These are phyloP conservation scores for Plasmodium billcollinsi DNA, from an alignment of 169 alveolate genomes.

Conservation along the genomic window DNA sequence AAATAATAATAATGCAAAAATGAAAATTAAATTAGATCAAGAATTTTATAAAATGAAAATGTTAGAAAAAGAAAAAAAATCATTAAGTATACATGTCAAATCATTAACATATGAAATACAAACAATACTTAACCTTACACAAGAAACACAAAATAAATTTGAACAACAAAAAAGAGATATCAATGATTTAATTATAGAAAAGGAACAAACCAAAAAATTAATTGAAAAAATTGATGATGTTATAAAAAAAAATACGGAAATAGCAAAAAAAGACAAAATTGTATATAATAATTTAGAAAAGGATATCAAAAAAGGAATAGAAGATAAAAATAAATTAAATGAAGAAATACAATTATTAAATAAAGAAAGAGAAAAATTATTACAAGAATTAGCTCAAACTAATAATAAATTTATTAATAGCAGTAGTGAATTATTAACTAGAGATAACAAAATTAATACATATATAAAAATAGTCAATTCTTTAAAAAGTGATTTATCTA, in stretches of 20 bases:
- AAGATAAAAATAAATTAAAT: constrained; percentile 63
- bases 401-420: constrained; percentile 16
- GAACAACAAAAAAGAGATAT: constrained; percentile 70
- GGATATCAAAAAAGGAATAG: constrained; percentile 49
- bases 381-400: constrained; percentile 27
- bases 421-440: constrained; percentile 26
- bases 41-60: constrained; percentile 59
- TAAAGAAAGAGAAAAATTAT: constrained; percentile 50
- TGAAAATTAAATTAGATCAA: constrained; percentile 68
- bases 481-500: constrained; percentile 54
- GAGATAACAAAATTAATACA: constrained; percentile 53
- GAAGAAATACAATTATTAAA: constrained; percentile 60
- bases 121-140: constrained; percentile 38
- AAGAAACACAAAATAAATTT: constrained; percentile 26
- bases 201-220: constrained; percentile 69
- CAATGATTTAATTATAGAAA: constrained; percentile 57
- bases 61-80: constrained; percentile 58
- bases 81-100: constrained; percentile 49
- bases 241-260: constrained; percentile 53
- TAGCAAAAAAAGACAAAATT: constrained; percentile 62
- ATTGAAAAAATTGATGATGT: constrained; percentile 66
- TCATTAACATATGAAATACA: constrained; percentile 71
- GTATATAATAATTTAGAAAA: constrained; percentile 35
- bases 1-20: constrained; percentile 31
- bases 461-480: constrained; percentile 48